These are phyloP conservation scores for Epichloe bromicola DNA, from an alignment of 2,329 filamentous ascomycete species.

Conservation along the genomic window DNA sequence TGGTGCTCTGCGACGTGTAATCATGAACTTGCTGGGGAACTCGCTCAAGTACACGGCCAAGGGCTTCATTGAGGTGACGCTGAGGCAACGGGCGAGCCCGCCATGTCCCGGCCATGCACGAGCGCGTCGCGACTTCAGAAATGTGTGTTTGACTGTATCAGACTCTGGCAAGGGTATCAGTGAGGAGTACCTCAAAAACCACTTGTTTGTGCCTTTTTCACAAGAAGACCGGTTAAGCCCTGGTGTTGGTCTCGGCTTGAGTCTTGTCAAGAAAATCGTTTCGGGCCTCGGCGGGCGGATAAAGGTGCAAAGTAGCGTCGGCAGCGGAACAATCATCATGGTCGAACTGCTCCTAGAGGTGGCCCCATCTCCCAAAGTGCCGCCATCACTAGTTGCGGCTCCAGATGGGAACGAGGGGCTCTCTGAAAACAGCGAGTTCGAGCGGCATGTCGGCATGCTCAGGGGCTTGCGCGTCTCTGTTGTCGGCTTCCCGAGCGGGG, in stretches of 20 bases:
- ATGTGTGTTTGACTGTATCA: slow-evolving; percentile 32
- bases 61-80: slow-evolving; percentile 16
- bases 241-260: slow-evolving; percentile 52
- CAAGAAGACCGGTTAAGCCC: slow-evolving; percentile 49
- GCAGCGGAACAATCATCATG: slow-evolving; percentile 23
- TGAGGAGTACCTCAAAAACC: slow-evolving; percentile 45
- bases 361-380: neutral
- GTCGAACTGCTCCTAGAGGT: slow-evolving; percentile 19
- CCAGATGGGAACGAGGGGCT: neutral
- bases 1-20: slow-evolving; percentile 36
- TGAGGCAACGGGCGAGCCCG: slow-evolving; percentile 13
- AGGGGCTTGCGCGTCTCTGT: slow-evolving; percentile 18
- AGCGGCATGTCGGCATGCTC: slow-evolving; percentile 16
- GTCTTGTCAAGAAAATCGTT: slow-evolving; percentile 48
- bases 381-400: neutral
- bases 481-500: slow-evolving; percentile 9
- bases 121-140: slow-evolving; percentile 3
- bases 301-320: slow-evolving; percentile 34
- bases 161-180: slow-evolving; percentile 57
- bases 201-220: slow-evolving; percentile 48
- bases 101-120: neutral
- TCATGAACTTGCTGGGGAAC: slow-evolving; percentile 52
- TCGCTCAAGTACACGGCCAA: slow-evolving; percentile 44
- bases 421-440: slow-evolving; percentile 9
- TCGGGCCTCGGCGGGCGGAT: slow-evolving; percentile 45